phyloP scores from a whole-genome alignment of 768 basidiomycete species.

The Mycena floridula region DNA sequence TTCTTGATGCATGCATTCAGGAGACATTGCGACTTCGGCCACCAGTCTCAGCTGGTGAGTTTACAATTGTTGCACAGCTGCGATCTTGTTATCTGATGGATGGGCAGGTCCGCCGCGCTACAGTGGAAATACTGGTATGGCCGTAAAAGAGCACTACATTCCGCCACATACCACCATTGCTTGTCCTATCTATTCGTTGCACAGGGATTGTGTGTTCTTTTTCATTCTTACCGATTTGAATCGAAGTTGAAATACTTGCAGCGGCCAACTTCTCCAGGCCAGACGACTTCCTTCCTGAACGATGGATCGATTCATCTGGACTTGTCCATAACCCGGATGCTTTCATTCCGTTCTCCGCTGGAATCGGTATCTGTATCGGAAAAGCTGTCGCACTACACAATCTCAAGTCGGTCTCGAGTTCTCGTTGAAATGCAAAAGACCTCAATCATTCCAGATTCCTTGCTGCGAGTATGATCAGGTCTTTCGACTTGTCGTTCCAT shows the following conservation, averaged over 20 bases:
- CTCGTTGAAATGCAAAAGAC: neutral
- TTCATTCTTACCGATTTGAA: neutral
- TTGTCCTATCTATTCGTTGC: constrained; percentile 1
- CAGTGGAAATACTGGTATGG: neutral
- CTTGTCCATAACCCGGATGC: constrained; percentile 1
- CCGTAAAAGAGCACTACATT: neutral
- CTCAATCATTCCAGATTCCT: neutral
- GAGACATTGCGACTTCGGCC: constrained; percentile 1
- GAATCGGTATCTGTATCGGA: constrained; percentile 3
- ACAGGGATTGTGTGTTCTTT: neutral
- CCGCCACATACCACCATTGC: constrained; percentile 1
- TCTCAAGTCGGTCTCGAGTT: neutral
- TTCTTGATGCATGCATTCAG: constrained; percentile 5
- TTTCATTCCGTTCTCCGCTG: constrained; percentile 1
- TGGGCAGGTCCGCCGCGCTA: constrained; percentile 1
- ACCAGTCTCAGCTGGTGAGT: constrained; percentile 3
- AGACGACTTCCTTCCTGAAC: neutral
- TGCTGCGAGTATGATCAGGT: neutral
- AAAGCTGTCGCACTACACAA: constrained; percentile 2
- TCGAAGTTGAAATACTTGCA: neutral
- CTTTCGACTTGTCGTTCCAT: neutral
- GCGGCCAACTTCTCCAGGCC: neutral
- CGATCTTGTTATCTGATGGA: neutral
- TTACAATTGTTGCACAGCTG: neutral
- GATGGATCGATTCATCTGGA: constrained; percentile 1